Conservation (phyloP, 768 basidiomycete species). For the Trametes cinnabarina region DNA sequence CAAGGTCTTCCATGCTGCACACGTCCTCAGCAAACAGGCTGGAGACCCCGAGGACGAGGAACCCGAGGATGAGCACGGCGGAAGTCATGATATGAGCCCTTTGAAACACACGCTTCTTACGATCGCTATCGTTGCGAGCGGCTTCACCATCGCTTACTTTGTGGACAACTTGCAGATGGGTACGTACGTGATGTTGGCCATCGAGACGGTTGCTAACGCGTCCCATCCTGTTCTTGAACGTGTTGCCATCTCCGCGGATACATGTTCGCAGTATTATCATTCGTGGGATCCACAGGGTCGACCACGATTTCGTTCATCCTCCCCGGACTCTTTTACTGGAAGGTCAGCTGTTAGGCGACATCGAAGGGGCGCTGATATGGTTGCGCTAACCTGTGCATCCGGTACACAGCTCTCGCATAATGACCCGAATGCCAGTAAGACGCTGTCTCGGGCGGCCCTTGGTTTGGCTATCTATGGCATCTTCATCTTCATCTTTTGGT, state of each 20-base stretch:
- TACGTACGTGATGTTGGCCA: slow-evolving; percentile 24
- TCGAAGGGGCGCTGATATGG: slow-evolving; percentile 1
- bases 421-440: slow-evolving; percentile 51
- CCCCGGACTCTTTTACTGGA: slow-evolving; percentile 91
- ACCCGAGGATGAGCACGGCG: slow-evolving; percentile 54
- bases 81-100: slow-evolving; percentile 57
- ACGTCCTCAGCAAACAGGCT: slow-evolving; percentile 27
- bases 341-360: slow-evolving; percentile 44
- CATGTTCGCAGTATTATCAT: slow-evolving; percentile 71
- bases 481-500: slow-evolving; percentile 88
- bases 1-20: slow-evolving; percentile 69
- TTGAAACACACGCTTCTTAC: slow-evolving; percentile 73
- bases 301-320: slow-evolving; percentile 97
- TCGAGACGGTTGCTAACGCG: slow-evolving; percentile 13
- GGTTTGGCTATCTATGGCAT: slow-evolving; percentile 73
- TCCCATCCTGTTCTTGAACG: too few species aligned
- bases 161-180: slow-evolving; percentile 78
- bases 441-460: slow-evolving; percentile 60
- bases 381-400: slow-evolving; percentile 2
- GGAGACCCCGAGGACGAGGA: slow-evolving; percentile 46
- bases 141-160: slow-evolving; percentile 75
- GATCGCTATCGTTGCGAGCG: slow-evolving; percentile 54
- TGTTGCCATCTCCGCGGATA: slow-evolving; percentile 4
- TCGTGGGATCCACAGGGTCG: slow-evolving; percentile 95
- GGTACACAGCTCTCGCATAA: slow-evolving; percentile 60